Conservation (phyloP, 345 rosid species). For the Hypericum perforatum region DNA sequence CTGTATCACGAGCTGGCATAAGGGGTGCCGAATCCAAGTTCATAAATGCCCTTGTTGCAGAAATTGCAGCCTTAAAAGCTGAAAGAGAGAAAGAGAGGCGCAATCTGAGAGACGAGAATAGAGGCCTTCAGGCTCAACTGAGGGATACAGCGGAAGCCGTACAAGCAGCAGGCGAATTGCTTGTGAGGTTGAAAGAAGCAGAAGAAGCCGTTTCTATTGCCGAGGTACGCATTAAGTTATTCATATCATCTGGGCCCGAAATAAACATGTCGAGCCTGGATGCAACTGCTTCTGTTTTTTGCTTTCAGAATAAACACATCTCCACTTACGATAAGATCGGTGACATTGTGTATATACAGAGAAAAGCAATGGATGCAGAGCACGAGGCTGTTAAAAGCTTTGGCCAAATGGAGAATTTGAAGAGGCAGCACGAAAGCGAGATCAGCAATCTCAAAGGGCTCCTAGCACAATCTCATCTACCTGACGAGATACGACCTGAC, state of each 20-base stretch:
- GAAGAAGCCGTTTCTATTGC: conserved; percentile 69
- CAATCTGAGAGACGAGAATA: conserved; percentile 78
- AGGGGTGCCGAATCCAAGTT: conserved; percentile 87
- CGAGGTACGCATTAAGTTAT: conserved; percentile 33
- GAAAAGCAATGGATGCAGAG: conserved; percentile 57
- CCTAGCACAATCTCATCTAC: conserved; percentile 36
- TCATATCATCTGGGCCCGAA: too few species aligned
- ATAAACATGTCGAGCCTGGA: too few species aligned
- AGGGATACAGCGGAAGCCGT: conserved; percentile 98
- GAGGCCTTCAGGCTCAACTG: conserved; percentile 76
- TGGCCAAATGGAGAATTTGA: conserved; percentile 45
- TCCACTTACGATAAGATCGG: too few species aligned
- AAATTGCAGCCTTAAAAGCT: conserved; percentile 75
- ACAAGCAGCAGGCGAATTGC: conserved; percentile 93
- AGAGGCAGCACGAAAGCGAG: conserved; percentile 44
- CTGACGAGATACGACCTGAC: conserved; percentile 29
- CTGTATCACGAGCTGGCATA: conserved; percentile 86
- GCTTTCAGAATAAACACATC: too few species aligned
- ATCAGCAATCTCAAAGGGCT: conserved; percentile 24
- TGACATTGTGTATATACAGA: conserved; percentile 26
- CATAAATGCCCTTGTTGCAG: conserved; percentile 86
- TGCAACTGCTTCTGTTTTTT: too few species aligned
- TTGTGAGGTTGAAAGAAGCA: conserved; percentile 89
- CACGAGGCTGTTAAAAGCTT: conserved; percentile 44
- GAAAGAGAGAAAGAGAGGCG: conserved; percentile 79